phyloP scores from a whole-genome alignment of 2,329 filamentous ascomycete genomes.

The Pochonia chlamydosporia region DNA sequence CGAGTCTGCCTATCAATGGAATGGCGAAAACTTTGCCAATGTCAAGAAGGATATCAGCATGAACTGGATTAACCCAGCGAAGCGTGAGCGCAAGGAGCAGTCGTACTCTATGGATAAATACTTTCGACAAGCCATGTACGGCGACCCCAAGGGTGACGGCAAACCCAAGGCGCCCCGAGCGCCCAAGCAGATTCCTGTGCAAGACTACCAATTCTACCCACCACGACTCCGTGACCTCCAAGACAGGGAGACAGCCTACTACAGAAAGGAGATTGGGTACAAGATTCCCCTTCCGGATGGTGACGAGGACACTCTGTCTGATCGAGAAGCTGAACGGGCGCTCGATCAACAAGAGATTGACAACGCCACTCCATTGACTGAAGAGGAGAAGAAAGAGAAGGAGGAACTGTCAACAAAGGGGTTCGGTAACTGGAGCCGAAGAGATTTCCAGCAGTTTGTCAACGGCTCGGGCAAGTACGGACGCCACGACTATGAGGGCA shows the following conservation, averaged over 20 bases:
- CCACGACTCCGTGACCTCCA: constrained; percentile 78
- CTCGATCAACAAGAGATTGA: constrained; percentile 91
- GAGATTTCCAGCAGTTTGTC: constrained; percentile 97
- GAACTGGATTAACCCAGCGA: constrained; percentile 96
- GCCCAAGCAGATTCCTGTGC: constrained; percentile 84
- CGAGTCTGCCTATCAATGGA: constrained; percentile 98
- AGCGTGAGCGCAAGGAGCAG: constrained; percentile 97
- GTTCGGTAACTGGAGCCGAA: constrained; percentile 91
- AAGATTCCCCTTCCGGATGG: constrained; percentile 88
- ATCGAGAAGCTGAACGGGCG: constrained; percentile 81
- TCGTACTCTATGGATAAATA: constrained; percentile 99
- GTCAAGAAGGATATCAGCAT: constrained; percentile 89
- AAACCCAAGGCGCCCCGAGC: constrained; percentile 95
- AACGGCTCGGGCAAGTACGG: constrained; percentile 93
- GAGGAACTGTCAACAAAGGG: constrained; percentile 74
- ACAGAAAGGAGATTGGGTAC: constrained; percentile 93
- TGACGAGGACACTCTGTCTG: constrained; percentile 77
- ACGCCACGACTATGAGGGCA: constrained; percentile 76
- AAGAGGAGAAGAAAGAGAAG: constrained; percentile 86
- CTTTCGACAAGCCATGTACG: constrained; percentile 82
- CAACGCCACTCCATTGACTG: constrained; percentile 78
- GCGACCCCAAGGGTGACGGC: constrained; percentile 73
- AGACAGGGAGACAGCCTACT: constrained; percentile 92
- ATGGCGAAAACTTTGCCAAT: constrained; percentile 90
- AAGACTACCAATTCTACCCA: constrained; percentile 98